phyloP scores from a whole-genome alignment of 495 filamentous ascomycete genomes.

The Podospora bellae-mahoneyi region DNA sequence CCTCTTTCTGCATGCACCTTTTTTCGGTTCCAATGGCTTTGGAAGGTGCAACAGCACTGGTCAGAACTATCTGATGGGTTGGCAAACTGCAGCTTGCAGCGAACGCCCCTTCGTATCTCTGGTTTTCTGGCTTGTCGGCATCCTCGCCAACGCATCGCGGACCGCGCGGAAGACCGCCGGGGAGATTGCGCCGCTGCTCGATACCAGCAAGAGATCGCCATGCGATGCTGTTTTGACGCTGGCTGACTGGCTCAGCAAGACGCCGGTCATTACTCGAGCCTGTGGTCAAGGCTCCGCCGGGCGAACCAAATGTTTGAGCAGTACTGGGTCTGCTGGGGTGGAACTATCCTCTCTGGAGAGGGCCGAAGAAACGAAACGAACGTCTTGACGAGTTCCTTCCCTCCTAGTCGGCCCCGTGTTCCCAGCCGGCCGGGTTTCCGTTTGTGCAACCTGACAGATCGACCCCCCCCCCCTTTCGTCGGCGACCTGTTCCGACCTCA shows the following conservation, averaged over 20 bases:
- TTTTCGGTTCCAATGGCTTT: conserved; percentile 13
- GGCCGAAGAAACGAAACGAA: conserved; percentile 5
- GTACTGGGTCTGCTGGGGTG: neutral
- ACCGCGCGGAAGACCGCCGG: conserved; percentile 5
- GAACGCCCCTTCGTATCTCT: neutral
- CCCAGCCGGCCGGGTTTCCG: conserved; percentile 22
- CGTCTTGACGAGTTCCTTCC: neutral
- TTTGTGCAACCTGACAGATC: conserved; percentile 15
- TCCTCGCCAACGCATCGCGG: neutral
- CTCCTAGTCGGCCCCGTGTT: conserved; percentile 7
- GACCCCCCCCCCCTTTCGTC: conserved; percentile 7
- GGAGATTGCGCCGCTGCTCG: neutral
- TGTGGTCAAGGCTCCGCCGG: neutral
- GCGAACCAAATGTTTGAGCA: neutral
- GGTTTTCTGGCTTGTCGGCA: neutral
- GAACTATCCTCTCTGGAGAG: neutral
- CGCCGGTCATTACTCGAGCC: neutral
- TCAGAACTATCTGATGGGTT: neutral
- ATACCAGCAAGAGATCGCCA: conserved; percentile 1
- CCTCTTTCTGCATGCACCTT: conserved; percentile 16
- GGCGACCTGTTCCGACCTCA: conserved; percentile 15
- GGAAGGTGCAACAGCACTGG: neutral
- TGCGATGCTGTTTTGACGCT: neutral
- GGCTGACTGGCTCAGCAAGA: neutral
- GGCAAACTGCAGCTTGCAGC: neutral